Evolutionary conservation across 257 asterid species (phyloP).

Genomic region (Euphrasia confusa): DNA sequence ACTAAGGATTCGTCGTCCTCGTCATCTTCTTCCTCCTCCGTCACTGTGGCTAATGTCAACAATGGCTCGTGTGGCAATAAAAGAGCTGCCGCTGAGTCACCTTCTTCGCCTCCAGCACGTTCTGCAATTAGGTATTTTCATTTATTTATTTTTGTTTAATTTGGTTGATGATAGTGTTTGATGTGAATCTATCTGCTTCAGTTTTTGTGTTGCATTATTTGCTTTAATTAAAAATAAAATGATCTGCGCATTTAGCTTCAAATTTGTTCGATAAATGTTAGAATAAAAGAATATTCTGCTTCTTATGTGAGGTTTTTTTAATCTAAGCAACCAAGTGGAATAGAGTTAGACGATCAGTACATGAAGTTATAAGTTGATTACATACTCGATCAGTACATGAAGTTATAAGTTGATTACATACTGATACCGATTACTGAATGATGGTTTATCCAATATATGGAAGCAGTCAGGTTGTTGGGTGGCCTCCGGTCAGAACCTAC

Average conservation of each 20-base stretch:
- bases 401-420: neutral
- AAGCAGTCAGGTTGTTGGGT: constrained; percentile 44
- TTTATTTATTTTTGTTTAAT: constrained; percentile 10
- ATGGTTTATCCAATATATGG: constrained; percentile 6
- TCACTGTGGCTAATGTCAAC: constrained; percentile 30
- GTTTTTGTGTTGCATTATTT: constrained; percentile 19
- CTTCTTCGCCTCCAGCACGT: constrained; percentile 73
- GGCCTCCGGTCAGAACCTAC: constrained; percentile 40
- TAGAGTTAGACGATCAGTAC: neutral
- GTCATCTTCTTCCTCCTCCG: constrained; percentile 54
- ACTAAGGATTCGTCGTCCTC: constrained; percentile 45
- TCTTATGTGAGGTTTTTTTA: neutral
- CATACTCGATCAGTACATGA: neutral
- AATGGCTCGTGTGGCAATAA: constrained; percentile 55
- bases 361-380: neutral
- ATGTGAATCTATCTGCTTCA: constrained; percentile 16
- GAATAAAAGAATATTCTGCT: too few relatives aligned
- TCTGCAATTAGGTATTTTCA: constrained; percentile 46
- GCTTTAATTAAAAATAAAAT: neutral
- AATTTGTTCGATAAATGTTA: neutral
- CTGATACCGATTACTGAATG: neutral
- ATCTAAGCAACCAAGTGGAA: neutral
- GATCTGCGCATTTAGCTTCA: constrained; percentile 19
- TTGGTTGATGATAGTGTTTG: constrained; percentile 5
- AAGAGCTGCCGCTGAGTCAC: constrained; percentile 69